phyloP scores from a whole-genome alignment of 192 early-diverging fungal species.

The Coemansia sp. region DNA sequence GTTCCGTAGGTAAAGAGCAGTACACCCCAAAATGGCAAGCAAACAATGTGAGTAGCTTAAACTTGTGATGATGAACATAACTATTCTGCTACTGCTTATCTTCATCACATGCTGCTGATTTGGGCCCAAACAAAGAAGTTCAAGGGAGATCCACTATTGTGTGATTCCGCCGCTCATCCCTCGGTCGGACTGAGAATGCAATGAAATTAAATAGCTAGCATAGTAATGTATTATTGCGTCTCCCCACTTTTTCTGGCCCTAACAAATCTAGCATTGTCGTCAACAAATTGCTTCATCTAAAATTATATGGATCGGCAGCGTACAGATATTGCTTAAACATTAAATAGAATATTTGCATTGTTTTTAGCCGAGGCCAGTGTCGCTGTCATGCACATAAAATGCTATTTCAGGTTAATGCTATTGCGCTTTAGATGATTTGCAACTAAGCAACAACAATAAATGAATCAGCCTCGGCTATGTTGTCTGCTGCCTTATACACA shows the following conservation, averaged over 20 bases:
- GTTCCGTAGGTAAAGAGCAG: background rate
- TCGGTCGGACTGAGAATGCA: background rate
- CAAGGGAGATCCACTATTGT: background rate
- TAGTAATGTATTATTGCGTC: background rate
- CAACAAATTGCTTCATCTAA: background rate
- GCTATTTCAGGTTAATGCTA: background rate
- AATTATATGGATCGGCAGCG: background rate
- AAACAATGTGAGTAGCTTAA: background rate
- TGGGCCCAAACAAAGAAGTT: background rate
- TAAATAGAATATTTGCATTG: background rate
- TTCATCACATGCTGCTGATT: background rate
- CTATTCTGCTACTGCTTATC: conserved; percentile 3
- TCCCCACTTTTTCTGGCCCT: background rate
- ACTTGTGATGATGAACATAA: background rate
- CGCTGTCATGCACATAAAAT: background rate
- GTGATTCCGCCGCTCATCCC: background rate
- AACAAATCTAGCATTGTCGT: background rate
- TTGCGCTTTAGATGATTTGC: background rate
- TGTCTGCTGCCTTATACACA: background rate
- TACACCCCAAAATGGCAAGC: background rate
- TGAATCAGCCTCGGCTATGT: background rate
- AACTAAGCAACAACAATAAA: background rate
- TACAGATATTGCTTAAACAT: background rate
- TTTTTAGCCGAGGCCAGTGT: background rate
- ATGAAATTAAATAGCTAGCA: background rate